These are phyloP conservation scores for Pythium rishiriense DNA, from an alignment of 352 stramenopile genomes.

Conservation along the genomic window DNA sequence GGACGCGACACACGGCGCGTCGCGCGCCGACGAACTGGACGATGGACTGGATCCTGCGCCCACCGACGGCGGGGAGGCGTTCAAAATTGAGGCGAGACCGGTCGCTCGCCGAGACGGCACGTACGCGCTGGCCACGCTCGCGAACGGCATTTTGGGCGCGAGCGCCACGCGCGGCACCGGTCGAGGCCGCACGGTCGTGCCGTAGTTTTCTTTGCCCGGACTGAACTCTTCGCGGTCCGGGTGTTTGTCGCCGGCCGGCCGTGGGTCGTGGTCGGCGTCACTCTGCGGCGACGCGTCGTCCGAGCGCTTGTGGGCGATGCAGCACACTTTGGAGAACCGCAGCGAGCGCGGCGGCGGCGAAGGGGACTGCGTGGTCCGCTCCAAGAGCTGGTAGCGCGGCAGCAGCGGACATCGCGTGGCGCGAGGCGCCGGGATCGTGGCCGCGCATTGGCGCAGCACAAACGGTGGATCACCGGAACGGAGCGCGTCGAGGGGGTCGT, in stretches of 20 bases:
- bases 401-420: slow-evolving; percentile 5
- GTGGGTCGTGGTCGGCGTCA: neutral
- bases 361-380: slow-evolving; percentile 4
- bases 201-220: slow-evolving; percentile 32
- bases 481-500: neutral
- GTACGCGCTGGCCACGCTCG: neutral
- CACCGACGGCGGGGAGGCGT: neutral
- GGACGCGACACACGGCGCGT: neutral
- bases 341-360: neutral
- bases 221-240: slow-evolving; percentile 7
- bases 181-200: slow-evolving; percentile 1
- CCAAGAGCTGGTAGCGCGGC: slow-evolving; percentile 13
- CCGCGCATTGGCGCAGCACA: slow-evolving; percentile 10
- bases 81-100: neutral
- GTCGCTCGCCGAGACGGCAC: neutral
- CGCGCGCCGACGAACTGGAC: neutral
- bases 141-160: slow-evolving; percentile 24
- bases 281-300: neutral
- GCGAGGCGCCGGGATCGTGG: neutral
- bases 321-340: slow-evolving; percentile 20
- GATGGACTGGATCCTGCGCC: neutral
- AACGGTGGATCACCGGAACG: neutral
- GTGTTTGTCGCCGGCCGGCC: slow-evolving; percentile 1
- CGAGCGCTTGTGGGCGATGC: slow-evolving; percentile 20
- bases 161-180: slow-evolving; percentile 13